These are phyloP conservation scores for Mortierella antarctica DNA, from an alignment of 192 early-diverging fungal genomes.

Conservation along the genomic window DNA sequence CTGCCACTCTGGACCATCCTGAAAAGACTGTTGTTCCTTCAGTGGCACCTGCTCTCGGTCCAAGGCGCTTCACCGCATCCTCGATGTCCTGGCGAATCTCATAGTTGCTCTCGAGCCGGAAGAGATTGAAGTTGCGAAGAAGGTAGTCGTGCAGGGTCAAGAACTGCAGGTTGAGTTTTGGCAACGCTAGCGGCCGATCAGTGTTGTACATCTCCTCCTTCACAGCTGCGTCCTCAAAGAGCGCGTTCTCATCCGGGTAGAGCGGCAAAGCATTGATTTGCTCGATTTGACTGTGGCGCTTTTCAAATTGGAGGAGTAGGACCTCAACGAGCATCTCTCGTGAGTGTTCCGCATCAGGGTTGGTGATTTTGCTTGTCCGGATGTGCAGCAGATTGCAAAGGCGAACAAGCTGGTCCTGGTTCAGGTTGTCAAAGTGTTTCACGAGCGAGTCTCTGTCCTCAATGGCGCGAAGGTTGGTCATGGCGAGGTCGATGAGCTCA, in stretches of 20 bases:
- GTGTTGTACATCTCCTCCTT: slow-evolving; percentile 75
- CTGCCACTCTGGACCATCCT: slow-evolving; percentile 95
- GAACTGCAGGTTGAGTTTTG: slow-evolving; percentile 95
- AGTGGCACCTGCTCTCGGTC: slow-evolving; percentile 67
- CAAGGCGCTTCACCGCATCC: slow-evolving; percentile 85
- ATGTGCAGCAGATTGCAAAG: slow-evolving; percentile 74
- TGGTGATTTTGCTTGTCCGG: slow-evolving; percentile 59
- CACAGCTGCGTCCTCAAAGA: slow-evolving; percentile 78
- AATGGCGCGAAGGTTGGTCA: slow-evolving; percentile 78
- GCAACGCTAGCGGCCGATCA: slow-evolving; percentile 73
- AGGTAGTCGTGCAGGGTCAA: slow-evolving; percentile 94
- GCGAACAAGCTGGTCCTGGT: slow-evolving; percentile 56
- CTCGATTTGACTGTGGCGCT: slow-evolving; percentile 75
- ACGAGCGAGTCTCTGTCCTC: slow-evolving; percentile 60
- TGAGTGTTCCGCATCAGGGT: slow-evolving; percentile 24
- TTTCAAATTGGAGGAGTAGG: slow-evolving; percentile 67
- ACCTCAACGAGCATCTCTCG: slow-evolving; percentile 69
- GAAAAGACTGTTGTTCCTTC: slow-evolving; percentile 78
- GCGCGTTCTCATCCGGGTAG: slow-evolving; percentile 79
- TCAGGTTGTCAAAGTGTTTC: slow-evolving; percentile 65
- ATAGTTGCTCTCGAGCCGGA: slow-evolving; percentile 83
- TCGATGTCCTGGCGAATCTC: slow-evolving; percentile 90
- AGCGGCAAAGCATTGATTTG: slow-evolving; percentile 74
- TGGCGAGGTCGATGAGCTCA: slow-evolving; percentile 75
- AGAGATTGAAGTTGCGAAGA: slow-evolving; percentile 84